Conservation (phyloP, 208 protist genomes). For the Porcisia hertigi region DNA sequence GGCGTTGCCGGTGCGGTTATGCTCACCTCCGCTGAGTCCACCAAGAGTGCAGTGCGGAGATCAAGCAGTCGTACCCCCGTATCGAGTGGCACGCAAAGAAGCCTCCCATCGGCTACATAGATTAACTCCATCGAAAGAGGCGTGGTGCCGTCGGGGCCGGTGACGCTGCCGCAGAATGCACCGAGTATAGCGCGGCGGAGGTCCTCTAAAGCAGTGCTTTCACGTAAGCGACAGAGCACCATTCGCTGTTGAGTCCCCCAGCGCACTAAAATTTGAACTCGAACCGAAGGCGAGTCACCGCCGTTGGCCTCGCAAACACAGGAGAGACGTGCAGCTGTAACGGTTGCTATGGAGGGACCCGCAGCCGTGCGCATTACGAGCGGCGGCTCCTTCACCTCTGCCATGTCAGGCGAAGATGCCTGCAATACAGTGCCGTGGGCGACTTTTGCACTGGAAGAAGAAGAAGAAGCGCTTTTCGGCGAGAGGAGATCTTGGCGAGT, state of each 20-base stretch:
- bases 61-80: neutral
- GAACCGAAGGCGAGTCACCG: neutral
- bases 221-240: constrained; percentile 33
- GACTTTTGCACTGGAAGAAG: neutral
- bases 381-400: constrained; percentile 8
- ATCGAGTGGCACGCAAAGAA: neutral
- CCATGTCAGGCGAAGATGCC: neutral
- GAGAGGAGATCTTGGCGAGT: neutral
- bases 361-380: constrained; percentile 12
- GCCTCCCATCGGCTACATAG: neutral
- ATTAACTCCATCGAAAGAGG: constrained; percentile 8
- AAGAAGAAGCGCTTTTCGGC: neutral
- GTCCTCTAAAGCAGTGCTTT: constrained; percentile 38
- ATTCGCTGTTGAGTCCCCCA: constrained; percentile 44
- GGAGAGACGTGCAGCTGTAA: neutral
- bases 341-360: neutral
- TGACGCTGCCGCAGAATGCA: constrained; percentile 17
- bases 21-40: constrained; percentile 21
- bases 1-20: constrained; percentile 8
- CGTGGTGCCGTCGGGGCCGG: neutral
- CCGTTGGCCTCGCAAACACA: constrained; percentile 5
- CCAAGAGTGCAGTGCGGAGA: neutral
- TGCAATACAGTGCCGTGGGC: neutral
- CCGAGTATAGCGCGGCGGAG: constrained; percentile 34
- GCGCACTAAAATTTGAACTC: constrained; percentile 35